These are phyloP conservation scores for Diplodia sapinea DNA, from an alignment of 2,329 filamentous ascomycete genomes.

Conservation along the genomic window DNA sequence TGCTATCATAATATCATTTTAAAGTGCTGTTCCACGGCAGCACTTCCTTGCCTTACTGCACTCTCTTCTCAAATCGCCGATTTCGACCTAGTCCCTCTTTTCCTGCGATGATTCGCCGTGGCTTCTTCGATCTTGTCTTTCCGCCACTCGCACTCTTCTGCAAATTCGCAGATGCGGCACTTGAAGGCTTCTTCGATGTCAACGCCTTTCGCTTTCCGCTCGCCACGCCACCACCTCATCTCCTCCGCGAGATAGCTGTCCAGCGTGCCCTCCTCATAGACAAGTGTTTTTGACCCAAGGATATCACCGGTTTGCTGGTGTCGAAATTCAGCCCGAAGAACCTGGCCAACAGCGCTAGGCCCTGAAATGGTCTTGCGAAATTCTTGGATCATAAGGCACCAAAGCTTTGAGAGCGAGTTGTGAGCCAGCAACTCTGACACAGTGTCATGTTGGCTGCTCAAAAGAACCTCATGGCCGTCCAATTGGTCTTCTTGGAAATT, in stretches of 20 bases:
- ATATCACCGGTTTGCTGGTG: conserved; percentile 54
- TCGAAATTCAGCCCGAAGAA: conserved; percentile 65
- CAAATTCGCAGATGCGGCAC: conserved; percentile 84
- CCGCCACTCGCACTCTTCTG: conserved; percentile 78
- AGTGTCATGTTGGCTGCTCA: conserved; percentile 51
- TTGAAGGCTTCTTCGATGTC: conserved; percentile 86
- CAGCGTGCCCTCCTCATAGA: conserved; percentile 69
- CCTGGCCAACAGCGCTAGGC: conserved; percentile 59
- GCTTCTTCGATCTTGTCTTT: conserved; percentile 69
- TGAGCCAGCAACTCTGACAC: conserved; percentile 61
- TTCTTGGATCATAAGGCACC: conserved; percentile 68
- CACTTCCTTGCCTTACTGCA: not conserved
- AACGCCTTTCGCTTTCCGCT: conserved; percentile 74
- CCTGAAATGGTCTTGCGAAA: conserved; percentile 56
- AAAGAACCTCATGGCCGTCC: conserved; percentile 33
- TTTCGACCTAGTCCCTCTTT: not conserved
- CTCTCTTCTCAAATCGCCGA: conserved; percentile 4
- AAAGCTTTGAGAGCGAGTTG: conserved; percentile 65
- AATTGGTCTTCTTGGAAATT: conserved; percentile 60
- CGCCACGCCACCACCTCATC: conserved; percentile 88
- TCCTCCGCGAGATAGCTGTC: conserved; percentile 70
- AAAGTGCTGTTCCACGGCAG: not conserved
- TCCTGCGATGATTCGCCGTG: not conserved
- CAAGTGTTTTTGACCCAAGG: conserved; percentile 66
- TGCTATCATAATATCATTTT: not conserved